A percentile compares a stretch with the other conserved stretches of the same genome.
Conservation (phyloP, 2,329 filamentous ascomycete species). For the Tolypocladium tundrense region DNA sequence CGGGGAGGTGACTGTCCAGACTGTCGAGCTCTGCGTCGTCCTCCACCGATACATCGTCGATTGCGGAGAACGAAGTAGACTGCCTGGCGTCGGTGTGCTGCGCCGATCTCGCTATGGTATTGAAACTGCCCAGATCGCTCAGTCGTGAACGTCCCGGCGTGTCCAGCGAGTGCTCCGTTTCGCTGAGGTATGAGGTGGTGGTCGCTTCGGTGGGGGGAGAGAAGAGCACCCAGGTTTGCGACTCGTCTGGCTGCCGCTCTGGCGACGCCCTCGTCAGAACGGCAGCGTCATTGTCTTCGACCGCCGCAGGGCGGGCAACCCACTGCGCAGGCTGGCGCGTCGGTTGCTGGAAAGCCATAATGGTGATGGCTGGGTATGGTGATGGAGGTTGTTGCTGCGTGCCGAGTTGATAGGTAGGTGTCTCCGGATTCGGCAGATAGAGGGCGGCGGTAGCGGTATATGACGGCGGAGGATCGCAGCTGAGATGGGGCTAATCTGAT, state of each 20-base stretch:
- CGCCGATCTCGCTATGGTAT: conserved; percentile 54
- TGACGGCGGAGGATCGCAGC: background rate
- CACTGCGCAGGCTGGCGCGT: conserved; percentile 42
- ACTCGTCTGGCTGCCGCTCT: conserved; percentile 47
- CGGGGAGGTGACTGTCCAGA: conserved; percentile 81
- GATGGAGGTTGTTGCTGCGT: background rate
- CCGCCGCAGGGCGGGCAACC: conserved; percentile 28
- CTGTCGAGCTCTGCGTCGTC: conserved; percentile 82
- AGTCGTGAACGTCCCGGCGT: conserved; percentile 60
- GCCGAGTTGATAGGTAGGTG: conserved; percentile 1
- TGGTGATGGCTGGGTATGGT: background rate
- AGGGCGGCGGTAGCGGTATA: background rate
- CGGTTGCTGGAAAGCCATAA: conserved; percentile 52
- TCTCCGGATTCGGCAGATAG: background rate
- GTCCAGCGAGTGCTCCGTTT: conserved; percentile 54
- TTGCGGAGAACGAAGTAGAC: conserved; percentile 26
- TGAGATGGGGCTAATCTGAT: conserved; percentile 1
- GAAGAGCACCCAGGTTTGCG: conserved; percentile 95
- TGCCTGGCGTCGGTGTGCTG: conserved; percentile 33
- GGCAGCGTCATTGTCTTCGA: conserved; percentile 22
- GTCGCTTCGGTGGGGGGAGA: conserved; percentile 58
- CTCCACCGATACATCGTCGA: conserved; percentile 32
- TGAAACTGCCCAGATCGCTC: conserved; percentile 73
- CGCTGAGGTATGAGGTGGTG: conserved; percentile 58
- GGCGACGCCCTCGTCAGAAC: conserved; percentile 13